Percentiles rank a stretch among this genome's conserved stretches.
These are phyloP conservation scores for Rhodotorula sp. DNA, from an alignment of 1,284 basidiomycete genomes.

Conservation along the genomic window DNA sequence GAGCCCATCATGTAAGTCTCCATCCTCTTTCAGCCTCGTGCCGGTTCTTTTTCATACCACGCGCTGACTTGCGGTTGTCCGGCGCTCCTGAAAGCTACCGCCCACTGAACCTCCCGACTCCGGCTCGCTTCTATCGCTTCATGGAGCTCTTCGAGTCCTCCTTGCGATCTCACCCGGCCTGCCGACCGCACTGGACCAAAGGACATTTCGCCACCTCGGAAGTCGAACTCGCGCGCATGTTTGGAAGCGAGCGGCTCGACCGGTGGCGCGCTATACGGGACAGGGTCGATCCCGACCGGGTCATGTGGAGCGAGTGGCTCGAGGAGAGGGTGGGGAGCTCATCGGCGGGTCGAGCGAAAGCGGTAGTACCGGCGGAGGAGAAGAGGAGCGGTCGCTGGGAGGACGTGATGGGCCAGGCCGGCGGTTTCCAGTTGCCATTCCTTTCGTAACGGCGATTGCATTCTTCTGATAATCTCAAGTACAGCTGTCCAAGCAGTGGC, in stretches of 20 bases:
- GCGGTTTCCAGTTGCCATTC: neutral
- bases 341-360: neutral
- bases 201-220: slow-evolving; percentile 1
- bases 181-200: slow-evolving; percentile 12
- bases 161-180: neutral
- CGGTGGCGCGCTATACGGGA: too few species aligned
- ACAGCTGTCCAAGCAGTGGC: too few species aligned
- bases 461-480: too few species aligned
- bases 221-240: slow-evolving; percentile 7
- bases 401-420: slow-evolving; percentile 11
- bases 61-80: neutral
- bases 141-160: neutral
- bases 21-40: neutral
- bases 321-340: neutral
- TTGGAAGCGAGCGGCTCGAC: neutral
- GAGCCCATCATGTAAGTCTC: slow-evolving; percentile 17
- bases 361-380: neutral
- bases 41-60: neutral
- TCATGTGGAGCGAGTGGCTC: slow-evolving; percentile 7
- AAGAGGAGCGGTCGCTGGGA: slow-evolving; percentile 1
- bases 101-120: slow-evolving; percentile 13
- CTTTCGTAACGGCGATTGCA: too few species aligned
- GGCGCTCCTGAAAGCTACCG: slow-evolving; percentile 1
- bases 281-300: neutral
- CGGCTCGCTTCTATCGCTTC: slow-evolving; percentile 5